Base-by-base conservation (phyloP, 1,139 yeast genomes). In the Candida sanyaensis region DNA sequence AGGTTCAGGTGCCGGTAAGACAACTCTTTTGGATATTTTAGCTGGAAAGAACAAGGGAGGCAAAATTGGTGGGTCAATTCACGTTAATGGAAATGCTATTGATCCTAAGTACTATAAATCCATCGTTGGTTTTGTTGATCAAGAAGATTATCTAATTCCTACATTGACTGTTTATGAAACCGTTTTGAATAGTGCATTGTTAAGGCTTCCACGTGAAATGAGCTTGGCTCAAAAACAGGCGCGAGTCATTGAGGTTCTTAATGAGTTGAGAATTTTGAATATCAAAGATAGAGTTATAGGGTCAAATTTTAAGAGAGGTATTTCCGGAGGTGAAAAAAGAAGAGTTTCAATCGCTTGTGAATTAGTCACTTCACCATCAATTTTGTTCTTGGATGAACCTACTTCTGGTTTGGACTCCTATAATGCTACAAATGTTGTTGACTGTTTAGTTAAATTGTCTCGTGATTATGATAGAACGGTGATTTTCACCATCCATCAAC, bases 1-100 rank as follows among this genome's bases (percentile, higher is more conserved):
- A 39, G 97, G 97, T 3, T 91, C 97, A 0, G 99, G 99, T 45
- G 98, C 98, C 9, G 99, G 99, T 50, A 93, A 93, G 63, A 92
- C 99, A 0, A 93, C 99, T 0, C 68, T 93, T 41, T 71, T 93
- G 50, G 99, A 93, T 62, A 90, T 93, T 48, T 71, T 93, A 50
- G 98, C 98, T 1, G 87, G 86, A 43, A 93, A 93, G 62, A 81
- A 84, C 59, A 93, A 93, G 63, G 78, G 84, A 36, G 99, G 99
- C 2, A 55, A 56, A 1, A 78, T 82, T 7, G 54, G 73, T 1
- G 97, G 97, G 12, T 66, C 73, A 3, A 80, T 92, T 24, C 81
- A 77, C 55, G 82, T 91, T 29, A 93, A 93, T 63, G 98, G 98
- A 2, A 77, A 77, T 48, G 50, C 59, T 17, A 58, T 80, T 37